Evolutionary conservation across 2,329 filamentous ascomycete genomes (phyloP).

Genomic region (Neofusicoccum sp.): DNA sequence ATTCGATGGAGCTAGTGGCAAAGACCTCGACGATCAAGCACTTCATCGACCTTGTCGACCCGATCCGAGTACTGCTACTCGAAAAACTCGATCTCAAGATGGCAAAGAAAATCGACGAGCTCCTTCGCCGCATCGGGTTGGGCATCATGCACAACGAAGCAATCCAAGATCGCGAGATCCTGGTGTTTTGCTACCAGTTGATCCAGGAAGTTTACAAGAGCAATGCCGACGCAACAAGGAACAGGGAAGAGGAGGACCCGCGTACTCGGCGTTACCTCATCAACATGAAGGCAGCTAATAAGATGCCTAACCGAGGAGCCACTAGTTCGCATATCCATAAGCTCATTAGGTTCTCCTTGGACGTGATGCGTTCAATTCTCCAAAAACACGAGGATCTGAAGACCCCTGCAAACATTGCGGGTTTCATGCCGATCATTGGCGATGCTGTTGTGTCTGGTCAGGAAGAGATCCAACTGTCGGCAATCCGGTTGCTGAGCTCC

Average conservation of each 20-base stretch:
- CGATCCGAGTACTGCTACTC: slow-evolving; percentile 73
- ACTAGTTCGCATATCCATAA: slow-evolving; percentile 84
- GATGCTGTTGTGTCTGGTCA: slow-evolving; percentile 81
- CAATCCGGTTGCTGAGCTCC: slow-evolving; percentile 79
- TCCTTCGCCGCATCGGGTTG: slow-evolving; percentile 77
- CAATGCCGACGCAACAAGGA: slow-evolving; percentile 42
- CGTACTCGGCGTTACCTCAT: slow-evolving; percentile 71
- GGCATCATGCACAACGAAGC: slow-evolving; percentile 81
- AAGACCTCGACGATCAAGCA: slow-evolving; percentile 74
- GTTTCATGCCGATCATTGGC: slow-evolving; percentile 85
- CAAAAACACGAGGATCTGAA: slow-evolving; percentile 81
- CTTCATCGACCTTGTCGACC: slow-evolving; percentile 72
- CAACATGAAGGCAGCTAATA: slow-evolving; percentile 72
- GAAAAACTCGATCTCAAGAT: slow-evolving; percentile 82
- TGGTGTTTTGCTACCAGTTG: slow-evolving; percentile 95
- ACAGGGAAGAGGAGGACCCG: slow-evolving; percentile 31
- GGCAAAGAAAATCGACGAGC: slow-evolving; percentile 85
- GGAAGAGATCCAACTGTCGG: slow-evolving; percentile 88
- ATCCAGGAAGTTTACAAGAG: slow-evolving; percentile 79
- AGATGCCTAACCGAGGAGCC: slow-evolving; percentile 66
- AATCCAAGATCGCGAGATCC: slow-evolving; percentile 73
- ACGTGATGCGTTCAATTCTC: slow-evolving; percentile 79
- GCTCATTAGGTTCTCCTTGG: slow-evolving; percentile 81
- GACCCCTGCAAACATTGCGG: slow-evolving; percentile 74
- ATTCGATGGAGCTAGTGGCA: slow-evolving; percentile 91